Evolutionary conservation across 495 filamentous ascomycete species (phyloP).

Genomic region (Aspergillus baeticus): DNA sequence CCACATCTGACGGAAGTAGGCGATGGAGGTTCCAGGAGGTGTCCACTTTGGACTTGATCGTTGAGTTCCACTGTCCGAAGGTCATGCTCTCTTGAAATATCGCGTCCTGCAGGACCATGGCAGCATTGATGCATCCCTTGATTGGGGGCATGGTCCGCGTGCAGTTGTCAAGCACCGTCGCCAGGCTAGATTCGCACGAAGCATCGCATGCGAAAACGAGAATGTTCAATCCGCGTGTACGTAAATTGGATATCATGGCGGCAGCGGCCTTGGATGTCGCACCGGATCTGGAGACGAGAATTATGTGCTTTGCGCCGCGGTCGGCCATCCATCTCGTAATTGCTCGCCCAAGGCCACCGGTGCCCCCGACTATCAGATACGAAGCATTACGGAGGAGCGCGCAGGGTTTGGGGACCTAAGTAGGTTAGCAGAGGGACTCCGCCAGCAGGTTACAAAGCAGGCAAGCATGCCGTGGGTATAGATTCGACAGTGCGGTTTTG

Average conservation of each 20-base stretch:
- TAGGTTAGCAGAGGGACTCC: no score
- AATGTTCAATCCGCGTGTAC: slow-evolving; percentile 19
- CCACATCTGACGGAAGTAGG: slow-evolving; percentile 20
- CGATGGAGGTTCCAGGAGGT: slow-evolving; percentile 39
- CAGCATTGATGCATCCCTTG: slow-evolving; percentile 43
- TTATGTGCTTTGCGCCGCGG: slow-evolving; percentile 27
- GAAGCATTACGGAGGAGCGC: no score
- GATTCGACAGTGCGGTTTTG: background rate
- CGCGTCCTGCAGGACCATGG: slow-evolving; percentile 21
- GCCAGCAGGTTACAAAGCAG: no score
- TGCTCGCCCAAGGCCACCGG: slow-evolving; percentile 30
- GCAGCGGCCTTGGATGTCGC: slow-evolving; percentile 1
- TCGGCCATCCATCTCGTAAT: slow-evolving; percentile 27
- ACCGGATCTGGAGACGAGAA: slow-evolving; percentile 25
- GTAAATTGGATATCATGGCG: slow-evolving; percentile 15
- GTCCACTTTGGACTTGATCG: slow-evolving; percentile 39
- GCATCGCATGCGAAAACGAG: slow-evolving; percentile 41
- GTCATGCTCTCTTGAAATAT: slow-evolving; percentile 17
- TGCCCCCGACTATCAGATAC: slow-evolving; percentile 39
- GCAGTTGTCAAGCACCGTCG: slow-evolving; percentile 16
- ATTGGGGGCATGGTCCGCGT: slow-evolving; percentile 39
- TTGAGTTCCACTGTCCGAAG: slow-evolving; percentile 38
- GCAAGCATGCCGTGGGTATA: background rate
- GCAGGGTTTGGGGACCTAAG: background rate
- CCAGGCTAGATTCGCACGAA: slow-evolving; percentile 4